These are phyloP conservation scores for Pouteria glomerata DNA, from an alignment of 148 eudicot genomes.

Conservation along the genomic window DNA sequence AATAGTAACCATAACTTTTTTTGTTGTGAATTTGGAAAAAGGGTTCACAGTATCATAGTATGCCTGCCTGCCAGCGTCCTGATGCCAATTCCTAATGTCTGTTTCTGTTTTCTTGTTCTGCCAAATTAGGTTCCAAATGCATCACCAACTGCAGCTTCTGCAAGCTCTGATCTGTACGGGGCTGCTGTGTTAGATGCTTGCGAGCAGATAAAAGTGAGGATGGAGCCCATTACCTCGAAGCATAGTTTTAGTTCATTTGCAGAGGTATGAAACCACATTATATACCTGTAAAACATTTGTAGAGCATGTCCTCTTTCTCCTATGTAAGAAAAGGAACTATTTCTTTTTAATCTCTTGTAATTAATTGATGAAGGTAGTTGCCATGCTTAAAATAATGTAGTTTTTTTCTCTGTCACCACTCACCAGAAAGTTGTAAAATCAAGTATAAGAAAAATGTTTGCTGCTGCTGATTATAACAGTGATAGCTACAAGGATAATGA, in stretches of 20 bases:
- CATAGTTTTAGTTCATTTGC: slow-evolving; percentile 53
- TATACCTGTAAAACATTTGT: not conserved
- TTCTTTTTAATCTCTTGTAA: not conserved
- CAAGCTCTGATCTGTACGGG: slow-evolving; percentile 95
- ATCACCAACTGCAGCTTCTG: slow-evolving; percentile 98
- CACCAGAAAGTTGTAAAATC: not conserved
- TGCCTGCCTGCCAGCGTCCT: not conserved
- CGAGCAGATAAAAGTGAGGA: slow-evolving; percentile 83
- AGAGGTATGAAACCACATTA: slow-evolving; percentile 43
- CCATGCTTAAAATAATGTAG: not conserved
- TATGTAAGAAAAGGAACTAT: not conserved
- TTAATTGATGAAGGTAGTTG: not conserved
- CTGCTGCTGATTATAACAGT: not conserved
- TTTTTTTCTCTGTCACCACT: not conserved
- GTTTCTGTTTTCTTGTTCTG: slow-evolving; percentile 12
- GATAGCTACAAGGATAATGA: not conserved
- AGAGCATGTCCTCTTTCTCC: not conserved
- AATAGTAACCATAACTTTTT: too few species aligned
- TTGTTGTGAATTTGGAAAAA: too few species aligned
- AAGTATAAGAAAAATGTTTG: not conserved
- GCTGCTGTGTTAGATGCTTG: slow-evolving; percentile 99
- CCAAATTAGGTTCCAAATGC: slow-evolving; percentile 83
- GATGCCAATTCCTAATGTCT: not conserved
- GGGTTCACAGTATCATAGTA: not conserved
- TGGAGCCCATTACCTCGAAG: slow-evolving; percentile 73